These are phyloP conservation scores for Botrytis paeoniae DNA, from an alignment of 2,329 filamentous ascomycete genomes.

Conservation along the genomic window DNA sequence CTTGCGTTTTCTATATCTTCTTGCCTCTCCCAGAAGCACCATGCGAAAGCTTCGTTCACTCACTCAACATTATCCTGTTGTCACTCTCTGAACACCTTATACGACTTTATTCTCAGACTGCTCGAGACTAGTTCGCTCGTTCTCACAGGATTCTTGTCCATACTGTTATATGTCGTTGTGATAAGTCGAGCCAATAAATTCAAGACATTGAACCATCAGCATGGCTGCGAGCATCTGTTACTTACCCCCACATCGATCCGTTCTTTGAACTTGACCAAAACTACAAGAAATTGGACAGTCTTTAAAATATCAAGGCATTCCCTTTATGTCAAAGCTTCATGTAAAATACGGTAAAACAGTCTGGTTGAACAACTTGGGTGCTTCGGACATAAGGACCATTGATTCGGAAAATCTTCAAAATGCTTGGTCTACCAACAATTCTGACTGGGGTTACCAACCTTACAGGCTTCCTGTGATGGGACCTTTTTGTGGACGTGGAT, in stretches of 20 bases:
- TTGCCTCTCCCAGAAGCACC: background rate
- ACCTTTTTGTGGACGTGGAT: constrained; percentile 7
- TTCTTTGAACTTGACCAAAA: constrained; percentile 7
- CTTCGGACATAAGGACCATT: background rate
- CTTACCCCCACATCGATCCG: constrained; percentile 15
- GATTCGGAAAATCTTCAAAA: background rate
- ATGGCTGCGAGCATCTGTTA: background rate
- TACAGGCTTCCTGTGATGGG: constrained; percentile 4
- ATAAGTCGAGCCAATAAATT: background rate
- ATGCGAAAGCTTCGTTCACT: background rate
- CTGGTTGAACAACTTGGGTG: background rate
- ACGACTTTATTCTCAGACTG: background rate
- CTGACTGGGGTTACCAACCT: constrained; percentile 12
- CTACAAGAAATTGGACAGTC: constrained; percentile 1
- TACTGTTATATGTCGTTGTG: background rate
- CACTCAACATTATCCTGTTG: background rate
- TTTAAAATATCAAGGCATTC: background rate
- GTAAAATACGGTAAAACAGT: background rate
- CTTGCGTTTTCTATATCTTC: background rate
- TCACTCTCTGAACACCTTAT: too few species aligned
- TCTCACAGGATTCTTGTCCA: background rate
- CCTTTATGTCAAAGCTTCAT: background rate
- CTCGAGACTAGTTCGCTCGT: background rate
- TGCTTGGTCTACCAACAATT: constrained; percentile 4
- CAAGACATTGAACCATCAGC: background rate